Evolutionary conservation across 805 yeast genomes (phyloP).

Genomic region (Cyberlindnera nakhonratchasimensis): DNA sequence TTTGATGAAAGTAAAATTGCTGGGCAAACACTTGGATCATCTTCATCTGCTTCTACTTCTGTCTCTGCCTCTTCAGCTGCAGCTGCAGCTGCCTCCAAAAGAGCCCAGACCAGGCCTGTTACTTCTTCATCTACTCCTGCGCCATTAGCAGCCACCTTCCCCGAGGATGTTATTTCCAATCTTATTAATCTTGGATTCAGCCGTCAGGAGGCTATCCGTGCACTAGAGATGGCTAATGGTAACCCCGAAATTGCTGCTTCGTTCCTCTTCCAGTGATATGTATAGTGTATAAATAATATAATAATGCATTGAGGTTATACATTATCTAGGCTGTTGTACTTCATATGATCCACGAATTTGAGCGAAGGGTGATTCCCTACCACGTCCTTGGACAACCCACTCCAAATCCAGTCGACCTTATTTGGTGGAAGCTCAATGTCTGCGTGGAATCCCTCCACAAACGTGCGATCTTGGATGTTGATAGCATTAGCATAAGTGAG

Average conservation of each 20-base stretch:
- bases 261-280: constrained; percentile 46
- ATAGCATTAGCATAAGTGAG: constrained; percentile 71
- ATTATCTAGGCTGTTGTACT: constrained; percentile 8
- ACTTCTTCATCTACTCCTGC: constrained; percentile 6
- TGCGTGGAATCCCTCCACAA: constrained; percentile 76
- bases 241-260: constrained; percentile 88
- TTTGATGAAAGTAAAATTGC: neutral
- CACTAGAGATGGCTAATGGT: constrained; percentile 65
- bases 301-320: no score
- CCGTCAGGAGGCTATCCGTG: constrained; percentile 56
- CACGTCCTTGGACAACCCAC: constrained; percentile 27
- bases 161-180: constrained; percentile 41
- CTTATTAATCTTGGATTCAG: constrained; percentile 71
- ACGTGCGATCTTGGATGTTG: constrained; percentile 77
- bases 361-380: constrained; percentile 28
- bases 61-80: constrained; percentile 19
- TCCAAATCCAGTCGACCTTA: constrained; percentile 36
- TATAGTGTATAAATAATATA: neutral
- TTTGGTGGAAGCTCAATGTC: constrained; percentile 51
- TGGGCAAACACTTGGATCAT: constrained; percentile 1
- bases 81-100: constrained; percentile 20
- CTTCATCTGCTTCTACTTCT: neutral
- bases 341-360: constrained; percentile 16
- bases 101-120: constrained; percentile 2
- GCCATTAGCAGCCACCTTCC: constrained; percentile 8